Conservation (phyloP, 352 stramenopile species). For the Phytophthora meadii region DNA sequence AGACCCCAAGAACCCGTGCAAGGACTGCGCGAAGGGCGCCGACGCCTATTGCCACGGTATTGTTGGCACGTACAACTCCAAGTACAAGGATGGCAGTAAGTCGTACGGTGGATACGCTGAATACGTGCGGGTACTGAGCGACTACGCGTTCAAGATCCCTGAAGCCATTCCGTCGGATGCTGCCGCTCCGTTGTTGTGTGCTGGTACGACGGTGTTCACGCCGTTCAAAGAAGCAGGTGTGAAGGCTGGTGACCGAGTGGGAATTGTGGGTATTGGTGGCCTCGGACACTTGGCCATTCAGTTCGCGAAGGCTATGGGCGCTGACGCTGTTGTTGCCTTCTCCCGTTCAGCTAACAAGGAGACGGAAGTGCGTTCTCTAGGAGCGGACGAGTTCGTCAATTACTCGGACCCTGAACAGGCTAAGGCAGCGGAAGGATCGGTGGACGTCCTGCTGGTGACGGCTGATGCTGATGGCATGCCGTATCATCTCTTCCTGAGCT, state of each 20-base stretch:
- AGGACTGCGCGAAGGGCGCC: conserved; percentile 54
- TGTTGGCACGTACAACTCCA: conserved; percentile 62
- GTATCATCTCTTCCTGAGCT: conserved; percentile 53
- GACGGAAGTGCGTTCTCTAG: conserved; percentile 51
- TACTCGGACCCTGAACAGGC: conserved; percentile 46
- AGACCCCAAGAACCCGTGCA: conserved; percentile 8
- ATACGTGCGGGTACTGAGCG: conserved; percentile 63
- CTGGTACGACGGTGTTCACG: conserved; percentile 84
- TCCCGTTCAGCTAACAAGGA: conserved; percentile 72
- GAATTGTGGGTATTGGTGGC: conserved; percentile 84
- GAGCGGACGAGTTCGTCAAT: conserved; percentile 74
- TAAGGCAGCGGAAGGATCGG: conserved; percentile 31
- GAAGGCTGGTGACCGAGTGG: conserved; percentile 60
- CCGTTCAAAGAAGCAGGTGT: conserved; percentile 65
- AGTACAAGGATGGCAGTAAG: conserved; percentile 48
- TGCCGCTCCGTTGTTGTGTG: conserved; percentile 81
- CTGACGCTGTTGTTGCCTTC: conserved; percentile 66
- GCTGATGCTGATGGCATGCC: conserved; percentile 59
- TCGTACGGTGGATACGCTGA: conserved; percentile 75
- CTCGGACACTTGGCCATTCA: conserved; percentile 89
- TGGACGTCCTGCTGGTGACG: conserved; percentile 84
- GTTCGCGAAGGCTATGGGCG: conserved; percentile 77
- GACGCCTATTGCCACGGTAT: conserved; percentile 68
- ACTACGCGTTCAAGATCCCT: conserved; percentile 81
- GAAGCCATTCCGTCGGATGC: conserved; percentile 62